Conservation (phyloP, 73 alveolate species). For the Blepharisma stoltei region DNA sequence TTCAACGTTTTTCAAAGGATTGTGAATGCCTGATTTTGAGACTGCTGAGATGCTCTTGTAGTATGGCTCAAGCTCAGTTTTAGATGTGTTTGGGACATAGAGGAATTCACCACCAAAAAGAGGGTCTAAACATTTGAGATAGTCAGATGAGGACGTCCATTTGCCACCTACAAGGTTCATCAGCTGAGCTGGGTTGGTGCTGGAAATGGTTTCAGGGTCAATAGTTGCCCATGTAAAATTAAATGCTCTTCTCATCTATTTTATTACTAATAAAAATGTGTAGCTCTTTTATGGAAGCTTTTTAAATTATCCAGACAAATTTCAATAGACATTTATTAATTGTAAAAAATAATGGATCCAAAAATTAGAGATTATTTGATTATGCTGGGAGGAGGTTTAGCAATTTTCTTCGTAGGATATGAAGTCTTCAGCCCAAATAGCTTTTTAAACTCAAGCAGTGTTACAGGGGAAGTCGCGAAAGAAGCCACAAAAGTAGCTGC, state of each 20-base stretch:
- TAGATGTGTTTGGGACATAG: slow-evolving; percentile 49
- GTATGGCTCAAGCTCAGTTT: slow-evolving; percentile 50
- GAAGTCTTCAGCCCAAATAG: too few relatives aligned
- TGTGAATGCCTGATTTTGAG: slow-evolving; percentile 87
- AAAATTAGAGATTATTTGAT: too few relatives aligned
- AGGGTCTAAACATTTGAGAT: slow-evolving; percentile 68
- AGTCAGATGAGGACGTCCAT: slow-evolving; percentile 55
- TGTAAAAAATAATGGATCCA: too few relatives aligned
- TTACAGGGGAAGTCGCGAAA: too few relatives aligned
- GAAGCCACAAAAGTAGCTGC: too few relatives aligned
- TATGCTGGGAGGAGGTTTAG: too few relatives aligned
- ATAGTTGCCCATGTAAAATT: slow-evolving; percentile 14
- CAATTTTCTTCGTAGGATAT: too few relatives aligned
- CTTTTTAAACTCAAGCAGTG: too few relatives aligned
- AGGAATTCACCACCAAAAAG: slow-evolving; percentile 68
- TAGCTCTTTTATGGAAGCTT: too few relatives aligned
- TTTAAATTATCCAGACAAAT: too few relatives aligned
- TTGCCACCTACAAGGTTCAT: slow-evolving; percentile 53
- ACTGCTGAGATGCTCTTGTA: slow-evolving; percentile 40
- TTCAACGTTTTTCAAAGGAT: slow-evolving; percentile 86
- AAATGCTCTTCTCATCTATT: background rate
- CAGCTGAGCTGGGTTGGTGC: slow-evolving; percentile 8
- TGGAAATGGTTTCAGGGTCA: slow-evolving; percentile 14
- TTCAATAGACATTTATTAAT: too few relatives aligned
- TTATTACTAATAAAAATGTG: too few relatives aligned